A percentile compares a stretch with the other conserved stretches of the same genome.
These are phyloP conservation scores for Populus hybrid DNA, from an alignment of 441 rosid genomes.

Conservation along the genomic window DNA sequence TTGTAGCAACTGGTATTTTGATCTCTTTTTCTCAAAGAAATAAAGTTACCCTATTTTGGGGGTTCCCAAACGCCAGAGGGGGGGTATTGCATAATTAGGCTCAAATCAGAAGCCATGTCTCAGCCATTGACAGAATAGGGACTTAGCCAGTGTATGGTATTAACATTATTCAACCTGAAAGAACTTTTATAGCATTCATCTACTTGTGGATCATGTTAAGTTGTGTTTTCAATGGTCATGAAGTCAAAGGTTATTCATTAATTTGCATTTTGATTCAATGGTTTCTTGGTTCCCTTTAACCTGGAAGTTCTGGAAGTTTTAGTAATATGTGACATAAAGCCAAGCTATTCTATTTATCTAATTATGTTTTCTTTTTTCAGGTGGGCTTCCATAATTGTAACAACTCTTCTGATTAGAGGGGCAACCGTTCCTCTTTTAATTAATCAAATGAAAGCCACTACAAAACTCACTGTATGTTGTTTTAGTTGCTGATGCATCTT, in stretches of 20 bases:
- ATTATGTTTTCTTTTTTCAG: slow-evolving; percentile 34
- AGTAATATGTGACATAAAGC: neutral
- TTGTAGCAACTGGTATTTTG: neutral
- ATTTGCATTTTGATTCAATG: neutral
- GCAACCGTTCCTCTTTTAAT: slow-evolving; percentile 69
- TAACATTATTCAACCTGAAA: too few species aligned
- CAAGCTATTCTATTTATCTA: neutral
- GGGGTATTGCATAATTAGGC: too few species aligned
- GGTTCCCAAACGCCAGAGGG: neutral
- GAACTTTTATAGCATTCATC: neutral
- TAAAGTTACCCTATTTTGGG: neutral
- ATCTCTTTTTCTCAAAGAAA: neutral
- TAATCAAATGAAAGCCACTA: slow-evolving; percentile 72
- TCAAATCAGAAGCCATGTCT: neutral
- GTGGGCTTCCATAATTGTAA: slow-evolving; percentile 79
- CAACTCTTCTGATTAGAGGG: slow-evolving; percentile 68
- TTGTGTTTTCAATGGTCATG: neutral
- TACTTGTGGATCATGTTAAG: neutral
- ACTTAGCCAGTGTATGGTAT: too few species aligned
- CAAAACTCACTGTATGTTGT: slow-evolving; percentile 63
- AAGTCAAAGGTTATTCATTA: neutral
- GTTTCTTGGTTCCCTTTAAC: neutral
- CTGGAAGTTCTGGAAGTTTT: slow-evolving; percentile 1
- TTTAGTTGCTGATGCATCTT: slow-evolving; percentile 1
- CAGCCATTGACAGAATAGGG: too few species aligned